Evolutionary conservation across 225 moss, liverwort and hornwort genomes (phyloP).

Genomic region (Polytrichum commune): DNA sequence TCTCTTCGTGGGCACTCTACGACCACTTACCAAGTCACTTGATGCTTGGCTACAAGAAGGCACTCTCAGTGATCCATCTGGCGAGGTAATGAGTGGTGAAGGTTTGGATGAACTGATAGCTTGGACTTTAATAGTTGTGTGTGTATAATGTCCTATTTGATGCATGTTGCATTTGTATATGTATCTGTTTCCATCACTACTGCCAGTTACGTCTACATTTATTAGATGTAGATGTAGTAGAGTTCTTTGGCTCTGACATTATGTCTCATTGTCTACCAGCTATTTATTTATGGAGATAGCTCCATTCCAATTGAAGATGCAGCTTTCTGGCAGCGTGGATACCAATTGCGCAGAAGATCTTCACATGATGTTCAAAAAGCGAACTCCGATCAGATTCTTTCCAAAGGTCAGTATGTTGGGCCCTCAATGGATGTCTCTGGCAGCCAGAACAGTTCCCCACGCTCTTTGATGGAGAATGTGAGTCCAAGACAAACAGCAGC

Average conservation of each 20-base stretch:
- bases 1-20: constrained; percentile 83
- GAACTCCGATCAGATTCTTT: constrained; percentile 16
- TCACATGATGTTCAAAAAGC: constrained; percentile 15
- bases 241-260: constrained; percentile 19
- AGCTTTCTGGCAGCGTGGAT: constrained; percentile 90
- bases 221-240: not conserved
- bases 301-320: constrained; percentile 85
- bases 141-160: not conserved
- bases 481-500: constrained; percentile 39
- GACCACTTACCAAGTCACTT: constrained; percentile 79
- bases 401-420: constrained; percentile 25
- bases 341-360: constrained; percentile 56
- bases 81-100: constrained; percentile 59
- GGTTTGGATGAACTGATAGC: too few relatives aligned
- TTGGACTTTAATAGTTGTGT: too few relatives aligned
- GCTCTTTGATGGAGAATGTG: constrained; percentile 38
- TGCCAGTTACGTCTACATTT: too few relatives aligned
- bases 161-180: not conserved
- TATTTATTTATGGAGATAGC: constrained; percentile 78
- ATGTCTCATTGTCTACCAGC: constrained; percentile 42
- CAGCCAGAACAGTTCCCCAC: constrained; percentile 35
- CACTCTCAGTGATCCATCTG: constrained; percentile 89
- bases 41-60: constrained; percentile 98
- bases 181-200: too few relatives aligned
- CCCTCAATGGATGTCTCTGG: constrained; percentile 25